A percentile compares a stretch with the other conserved stretches of the same genome.
Evolutionary conservation across 306 rosid species (phyloP).

Genomic region (Corylus avellana): DNA sequence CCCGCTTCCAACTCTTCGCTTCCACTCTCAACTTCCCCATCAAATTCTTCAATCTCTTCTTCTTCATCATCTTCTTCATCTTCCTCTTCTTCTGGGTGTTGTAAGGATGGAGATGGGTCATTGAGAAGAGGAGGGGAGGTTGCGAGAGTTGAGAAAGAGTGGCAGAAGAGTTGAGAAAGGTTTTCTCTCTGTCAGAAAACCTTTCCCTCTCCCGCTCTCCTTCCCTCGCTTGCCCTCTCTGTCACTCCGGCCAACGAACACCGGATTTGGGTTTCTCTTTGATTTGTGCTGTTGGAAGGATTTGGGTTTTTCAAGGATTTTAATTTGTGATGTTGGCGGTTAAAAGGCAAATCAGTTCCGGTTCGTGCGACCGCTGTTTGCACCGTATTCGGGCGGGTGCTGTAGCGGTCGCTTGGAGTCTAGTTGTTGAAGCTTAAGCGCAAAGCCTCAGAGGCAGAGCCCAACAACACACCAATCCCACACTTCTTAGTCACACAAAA

Average conservation of each 20-base stretch:
- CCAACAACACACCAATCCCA: background rate
- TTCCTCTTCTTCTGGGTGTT: constrained; percentile 3
- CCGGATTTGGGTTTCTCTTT: no score
- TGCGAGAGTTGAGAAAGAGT: constrained; percentile 29
- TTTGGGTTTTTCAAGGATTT: no score
- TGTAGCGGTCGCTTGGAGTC: constrained; percentile 19
- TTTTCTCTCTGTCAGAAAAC: no score
- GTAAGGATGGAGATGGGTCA: background rate
- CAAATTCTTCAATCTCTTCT: constrained; percentile 21
- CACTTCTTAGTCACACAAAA: background rate
- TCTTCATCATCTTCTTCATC: constrained; percentile 20
- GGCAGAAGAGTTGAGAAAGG: constrained; percentile 12
- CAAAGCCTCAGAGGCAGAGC: background rate
- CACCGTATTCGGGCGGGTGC: no score
- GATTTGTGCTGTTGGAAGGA: no score
- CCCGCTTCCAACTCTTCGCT: constrained; percentile 32
- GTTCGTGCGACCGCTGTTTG: no score
- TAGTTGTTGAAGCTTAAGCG: constrained; percentile 40
- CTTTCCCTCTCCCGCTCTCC: no score
- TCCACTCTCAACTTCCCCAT: constrained; percentile 23
- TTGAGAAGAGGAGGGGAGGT: constrained; percentile 21
- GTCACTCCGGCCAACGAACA: no score
- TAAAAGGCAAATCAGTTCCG: no score
- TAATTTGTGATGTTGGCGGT: no score
- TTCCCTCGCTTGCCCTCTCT: no score